phyloP scores from a whole-genome alignment of 331 rosid genomes.

The Saraca asoca region DNA sequence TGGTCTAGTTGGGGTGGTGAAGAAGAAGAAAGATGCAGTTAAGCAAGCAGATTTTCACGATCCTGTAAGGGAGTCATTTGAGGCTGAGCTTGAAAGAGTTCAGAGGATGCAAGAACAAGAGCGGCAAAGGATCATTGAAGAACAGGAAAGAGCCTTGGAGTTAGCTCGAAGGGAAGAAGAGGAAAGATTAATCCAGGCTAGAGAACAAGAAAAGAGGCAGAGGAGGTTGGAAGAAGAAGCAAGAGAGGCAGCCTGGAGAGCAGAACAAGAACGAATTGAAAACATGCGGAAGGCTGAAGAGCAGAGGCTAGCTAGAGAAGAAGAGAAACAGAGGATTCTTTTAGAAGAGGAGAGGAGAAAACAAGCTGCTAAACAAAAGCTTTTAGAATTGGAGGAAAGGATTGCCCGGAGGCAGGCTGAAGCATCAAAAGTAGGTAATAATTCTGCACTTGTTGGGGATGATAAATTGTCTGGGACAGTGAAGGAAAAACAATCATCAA shows the following conservation, averaged over 20 bases:
- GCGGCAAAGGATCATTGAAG: constrained; percentile 74
- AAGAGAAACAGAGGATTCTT: constrained; percentile 67
- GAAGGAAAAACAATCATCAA: constrained; percentile 61
- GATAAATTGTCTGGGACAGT: constrained; percentile 44
- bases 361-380: constrained; percentile 90
- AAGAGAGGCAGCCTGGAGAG: constrained; percentile 94
- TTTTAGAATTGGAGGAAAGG: constrained; percentile 85
- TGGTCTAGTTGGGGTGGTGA: constrained; percentile 73
- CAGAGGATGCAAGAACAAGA: constrained; percentile 96
- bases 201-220: constrained; percentile 86
- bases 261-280: constrained; percentile 79
- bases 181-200: constrained; percentile 63
- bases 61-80: constrained; percentile 93
- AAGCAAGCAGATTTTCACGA: constrained; percentile 85
- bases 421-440: constrained; percentile 44
- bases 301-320: constrained; percentile 78
- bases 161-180: constrained; percentile 88
- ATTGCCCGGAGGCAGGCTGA: constrained; percentile 89
- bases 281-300: constrained; percentile 82
- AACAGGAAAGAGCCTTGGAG: constrained; percentile 81
- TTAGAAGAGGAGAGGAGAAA: constrained; percentile 93
- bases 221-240: constrained; percentile 89
- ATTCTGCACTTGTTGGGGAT: constrained; percentile 48
- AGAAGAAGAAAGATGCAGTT: constrained; percentile 79
- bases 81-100: constrained; percentile 99